Evolutionary conservation across 2,329 filamentous ascomycete species (phyloP), one percentile per base, ranked within the genome.

Genomic region (Colletotrichum trifolii): DNA sequence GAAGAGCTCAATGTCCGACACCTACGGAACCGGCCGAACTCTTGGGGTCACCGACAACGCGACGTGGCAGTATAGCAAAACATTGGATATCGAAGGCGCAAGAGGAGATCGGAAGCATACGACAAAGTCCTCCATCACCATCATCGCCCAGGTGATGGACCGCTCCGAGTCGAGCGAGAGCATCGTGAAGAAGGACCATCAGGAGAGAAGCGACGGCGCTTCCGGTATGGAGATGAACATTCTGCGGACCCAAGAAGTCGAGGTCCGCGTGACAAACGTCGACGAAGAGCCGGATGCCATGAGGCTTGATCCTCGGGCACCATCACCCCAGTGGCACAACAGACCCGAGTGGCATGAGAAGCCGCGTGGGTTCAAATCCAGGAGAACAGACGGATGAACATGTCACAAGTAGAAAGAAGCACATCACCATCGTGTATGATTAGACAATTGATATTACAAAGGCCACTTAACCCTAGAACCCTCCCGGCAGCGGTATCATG

Each of bases 111-210:
- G 40, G 3, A 60, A 34, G 11, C 36, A 47, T 8, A 13, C 33
- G 12, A 42, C 25, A 11, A 64, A 57, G 15, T 13, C 42, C 0
- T 48, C 60, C 10, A 36, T 59, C 6, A 40, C 60, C 12, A 49
- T 54, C 17, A 60, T 54, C 3, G n/a, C 55, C 7, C n/a, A 39
- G 1, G 17, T n/a, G 48, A 54, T 40, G 33, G 38, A 34, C 25
- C 49, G 55, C 8, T 60, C 49, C 5, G 56, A 60, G 42, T 64
- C 60, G 11, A 60, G 55, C 25, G 60, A 60, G 13, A 60, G 60
- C 43, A 49, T 60, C 12, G 15, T 60, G 2, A 33, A 43, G 38
- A 64, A 38, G 36, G 35, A 54, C 5, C 48, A 49, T 5, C 6
- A 11, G n/a, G 42, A 42, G 8, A 38, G 43, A 1, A 45, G 5